Conservation (phyloP, 2,329 filamentous ascomycete genomes). For the Bertia moriformis region DNA sequence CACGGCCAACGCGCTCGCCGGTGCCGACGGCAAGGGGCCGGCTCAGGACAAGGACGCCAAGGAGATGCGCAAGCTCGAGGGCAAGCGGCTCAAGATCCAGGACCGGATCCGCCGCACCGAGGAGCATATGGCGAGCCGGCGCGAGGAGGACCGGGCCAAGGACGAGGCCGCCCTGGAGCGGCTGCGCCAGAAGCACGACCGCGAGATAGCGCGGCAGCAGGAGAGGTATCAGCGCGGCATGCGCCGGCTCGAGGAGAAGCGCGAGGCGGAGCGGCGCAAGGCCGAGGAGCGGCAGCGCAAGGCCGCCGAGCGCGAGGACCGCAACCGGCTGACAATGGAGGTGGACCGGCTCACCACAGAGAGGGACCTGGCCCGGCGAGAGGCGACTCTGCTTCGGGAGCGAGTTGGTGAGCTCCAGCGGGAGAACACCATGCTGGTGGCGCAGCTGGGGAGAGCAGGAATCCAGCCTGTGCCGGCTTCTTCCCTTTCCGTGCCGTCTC, state of each 20-base stretch:
- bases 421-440: conserved; percentile 37
- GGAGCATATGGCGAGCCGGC: conserved; percentile 20
- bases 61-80: conserved; percentile 50
- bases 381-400: conserved; percentile 36
- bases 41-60: conserved; percentile 42
- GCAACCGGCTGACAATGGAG: conserved; percentile 8
- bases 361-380: conserved; percentile 32
- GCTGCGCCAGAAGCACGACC: conserved; percentile 47
- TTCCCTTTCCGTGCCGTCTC: no score
- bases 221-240: conserved; percentile 52
- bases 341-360: conserved; percentile 24
- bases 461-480: no score
- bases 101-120: conserved; percentile 43
- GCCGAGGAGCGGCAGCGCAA: conserved; percentile 35
- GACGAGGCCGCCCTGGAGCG: conserved; percentile 37
- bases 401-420: conserved; percentile 42
- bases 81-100: conserved; percentile 45
- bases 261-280: conserved; percentile 45
- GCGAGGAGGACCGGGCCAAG: conserved; percentile 28
- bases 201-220: conserved; percentile 49
- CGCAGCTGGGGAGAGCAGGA: not conserved
- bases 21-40: conserved; percentile 14
- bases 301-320: conserved; percentile 35
- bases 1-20: conserved; percentile 10
- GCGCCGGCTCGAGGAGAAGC: conserved; percentile 48